Percentiles rank a stretch among this genome's conserved stretches.
These are phyloP conservation scores for Antarctomyces pellizariae DNA, from an alignment of 495 filamentous ascomycete species.

Conservation along the genomic window DNA sequence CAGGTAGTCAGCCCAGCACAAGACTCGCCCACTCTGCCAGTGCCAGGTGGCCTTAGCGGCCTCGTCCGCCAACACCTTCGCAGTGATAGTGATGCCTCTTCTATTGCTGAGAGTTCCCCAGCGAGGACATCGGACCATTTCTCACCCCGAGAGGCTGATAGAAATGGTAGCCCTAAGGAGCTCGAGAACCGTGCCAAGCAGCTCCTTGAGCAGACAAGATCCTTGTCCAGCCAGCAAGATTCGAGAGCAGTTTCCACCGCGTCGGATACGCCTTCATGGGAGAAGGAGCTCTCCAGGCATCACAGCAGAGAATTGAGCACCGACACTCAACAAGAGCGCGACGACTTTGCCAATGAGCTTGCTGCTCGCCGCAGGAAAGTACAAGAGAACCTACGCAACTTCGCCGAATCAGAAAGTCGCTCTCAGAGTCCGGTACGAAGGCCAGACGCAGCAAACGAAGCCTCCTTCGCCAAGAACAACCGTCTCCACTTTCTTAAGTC, in stretches of 20 bases:
- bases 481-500: slow-evolving; percentile 44
- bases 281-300: slow-evolving; percentile 15
- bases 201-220: neutral
- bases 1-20: too few species aligned
- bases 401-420: slow-evolving; percentile 40
- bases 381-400: slow-evolving; percentile 56
- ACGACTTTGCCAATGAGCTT: slow-evolving; percentile 63
- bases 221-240: slow-evolving; percentile 1
- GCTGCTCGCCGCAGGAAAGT: slow-evolving; percentile 54
- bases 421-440: slow-evolving; percentile 26
- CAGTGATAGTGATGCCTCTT: slow-evolving; percentile 57
- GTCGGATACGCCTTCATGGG: slow-evolving; percentile 11
- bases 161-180: slow-evolving; percentile 28
- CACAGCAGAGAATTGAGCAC: slow-evolving; percentile 26
- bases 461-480: slow-evolving; percentile 22
- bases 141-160: slow-evolving; percentile 10
- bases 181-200: slow-evolving; percentile 18
- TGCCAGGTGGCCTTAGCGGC: slow-evolving; percentile 42
- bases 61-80: slow-evolving; percentile 76
- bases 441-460: slow-evolving; percentile 19
- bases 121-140: slow-evolving; percentile 8
- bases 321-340: slow-evolving; percentile 38
- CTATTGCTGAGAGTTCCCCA: slow-evolving; percentile 34
- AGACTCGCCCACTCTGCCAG: slow-evolving; percentile 68
- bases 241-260: neutral